These are phyloP conservation scores for Collybia nuda DNA, from an alignment of 768 basidiomycete genomes.

Conservation along the genomic window DNA sequence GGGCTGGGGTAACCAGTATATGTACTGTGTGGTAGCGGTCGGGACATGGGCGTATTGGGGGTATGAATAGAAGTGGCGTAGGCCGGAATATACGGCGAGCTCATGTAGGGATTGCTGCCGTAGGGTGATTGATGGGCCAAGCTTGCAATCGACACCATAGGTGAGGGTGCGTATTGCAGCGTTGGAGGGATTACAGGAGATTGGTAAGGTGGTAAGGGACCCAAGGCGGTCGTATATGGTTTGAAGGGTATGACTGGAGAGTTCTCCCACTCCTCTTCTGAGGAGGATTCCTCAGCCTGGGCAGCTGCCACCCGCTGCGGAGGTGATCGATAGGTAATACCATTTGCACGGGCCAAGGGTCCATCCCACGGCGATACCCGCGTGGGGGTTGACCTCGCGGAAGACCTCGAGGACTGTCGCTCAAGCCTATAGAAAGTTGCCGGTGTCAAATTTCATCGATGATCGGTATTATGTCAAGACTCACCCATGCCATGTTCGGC, in stretches of 20 bases:
- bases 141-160: conserved; percentile 10
- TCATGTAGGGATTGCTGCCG: neutral
- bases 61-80: conserved; percentile 13
- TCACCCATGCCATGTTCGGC: conserved; percentile 44
- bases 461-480: conserved; percentile 6
- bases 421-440: conserved; percentile 23
- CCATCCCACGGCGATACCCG: conserved; percentile 41
- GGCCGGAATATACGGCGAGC: conserved; percentile 12
- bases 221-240: conserved; percentile 16
- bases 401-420: conserved; percentile 26
- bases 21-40: conserved; percentile 4
- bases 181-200: conserved; percentile 6
- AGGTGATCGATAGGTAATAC: conserved; percentile 14
- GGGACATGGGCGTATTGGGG: conserved; percentile 10
- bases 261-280: conserved; percentile 27
- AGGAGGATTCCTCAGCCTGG: conserved; percentile 22
- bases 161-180: conserved; percentile 8
- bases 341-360: conserved; percentile 33
- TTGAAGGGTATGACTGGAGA: conserved; percentile 32
- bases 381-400: conserved; percentile 20
- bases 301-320: conserved; percentile 4
- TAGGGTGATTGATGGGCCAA: conserved; percentile 7
- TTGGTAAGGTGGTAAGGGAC: conserved; percentile 1
- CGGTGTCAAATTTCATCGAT: no score
- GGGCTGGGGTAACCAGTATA: conserved; percentile 7